phyloP scores from a whole-genome alignment of 2,329 filamentous ascomycete species.

The Arachnomyces sp. region DNA sequence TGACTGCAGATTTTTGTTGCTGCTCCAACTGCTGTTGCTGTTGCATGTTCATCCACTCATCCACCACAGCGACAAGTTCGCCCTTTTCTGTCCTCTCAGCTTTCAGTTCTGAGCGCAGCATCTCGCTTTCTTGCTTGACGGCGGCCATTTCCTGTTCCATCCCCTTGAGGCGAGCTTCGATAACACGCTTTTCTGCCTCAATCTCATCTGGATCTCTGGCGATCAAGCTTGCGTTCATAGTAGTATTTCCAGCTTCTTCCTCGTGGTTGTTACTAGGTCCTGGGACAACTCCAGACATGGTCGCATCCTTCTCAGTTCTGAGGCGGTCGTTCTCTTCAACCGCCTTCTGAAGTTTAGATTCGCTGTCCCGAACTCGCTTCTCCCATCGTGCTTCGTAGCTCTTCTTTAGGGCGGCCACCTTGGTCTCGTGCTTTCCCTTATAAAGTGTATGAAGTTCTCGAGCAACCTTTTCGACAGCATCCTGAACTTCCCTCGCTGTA shows the following conservation, averaged over 20 bases:
- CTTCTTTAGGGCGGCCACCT: conserved; percentile 80
- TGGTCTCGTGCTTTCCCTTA: conserved; percentile 95
- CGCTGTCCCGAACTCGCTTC: conserved; percentile 75
- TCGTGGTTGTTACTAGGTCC: conserved; percentile 9
- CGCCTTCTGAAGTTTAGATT: conserved; percentile 62
- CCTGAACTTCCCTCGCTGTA: conserved; percentile 63
- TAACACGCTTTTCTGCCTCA: conserved; percentile 59
- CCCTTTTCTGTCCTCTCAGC: conserved; percentile 44
- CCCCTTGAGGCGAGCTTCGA: conserved; percentile 67
- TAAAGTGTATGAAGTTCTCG: conserved; percentile 87
- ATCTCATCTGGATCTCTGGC: conserved; percentile 50
- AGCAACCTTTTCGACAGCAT: conserved; percentile 84
- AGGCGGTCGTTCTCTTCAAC: conserved; percentile 68
- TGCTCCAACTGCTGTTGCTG: conserved; percentile 13
- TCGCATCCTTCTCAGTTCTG: conserved; percentile 57
- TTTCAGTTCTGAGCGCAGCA: conserved; percentile 52
- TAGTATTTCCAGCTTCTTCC: conserved; percentile 17
- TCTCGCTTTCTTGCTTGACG: conserved; percentile 61
- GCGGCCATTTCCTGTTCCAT: conserved; percentile 65
- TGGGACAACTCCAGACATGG: conserved; percentile 51
- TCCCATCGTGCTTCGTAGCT: conserved; percentile 81
- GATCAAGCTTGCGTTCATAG: conserved; percentile 39
- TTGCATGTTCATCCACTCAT: conserved; percentile 40
- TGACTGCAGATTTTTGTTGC: conserved; percentile 9
- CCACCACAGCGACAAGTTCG: conserved; percentile 40